Evolutionary conservation across 2,329 filamentous ascomycete species (phyloP), one percentile per base, ranked within the genome.

Genomic region (Aaosphaeria pasadenensis): DNA sequence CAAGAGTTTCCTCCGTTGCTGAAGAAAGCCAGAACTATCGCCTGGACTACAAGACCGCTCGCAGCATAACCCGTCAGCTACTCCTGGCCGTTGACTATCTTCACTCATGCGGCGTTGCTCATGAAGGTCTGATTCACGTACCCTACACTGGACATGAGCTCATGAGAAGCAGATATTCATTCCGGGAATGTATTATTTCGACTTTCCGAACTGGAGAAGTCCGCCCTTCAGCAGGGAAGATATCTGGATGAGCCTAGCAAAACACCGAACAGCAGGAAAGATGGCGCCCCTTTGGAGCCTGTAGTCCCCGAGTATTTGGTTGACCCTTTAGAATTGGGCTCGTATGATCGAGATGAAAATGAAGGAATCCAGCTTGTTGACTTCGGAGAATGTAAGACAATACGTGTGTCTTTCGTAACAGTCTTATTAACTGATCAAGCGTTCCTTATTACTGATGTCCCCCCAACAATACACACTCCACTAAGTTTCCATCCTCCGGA

Each of bases 361-460:
- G n/a, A 43, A 29, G n/a, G 43, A n/a, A 47, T 47, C 17, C 45
- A 47, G 28, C 39, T 47, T 43, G 32, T 47, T 17, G 45, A 47
- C 30, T 47, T 47, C 30, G 17, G 24, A 5, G 4, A 30, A 32
- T 46, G 44, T 41, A 46, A 24, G 38, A 28, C 17, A 5, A 36
- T 11, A 43, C 39, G 7, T 11, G 39, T n/a, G n/a, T n/a, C n/a
- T n/a, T n/a, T n/a, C n/a, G n/a, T n/a, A n/a, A n/a, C n/a, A n/a
- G n/a, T n/a, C n/a, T n/a, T n/a, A n/a, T n/a, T n/a, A n/a, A n/a
- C n/a, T n/a, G n/a, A n/a, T n/a, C n/a, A n/a, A n/a, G n/a, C n/a
- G n/a, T n/a, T n/a, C 17, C 17, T 24, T 24, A 24, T 24, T 24
- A 24, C 17, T 24, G 17, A 24, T 24, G 5, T 11, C 45, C 45